Base-by-base conservation (phyloP, 495 filamentous ascomycete species). In the Bathelium albidoporum region DNA sequence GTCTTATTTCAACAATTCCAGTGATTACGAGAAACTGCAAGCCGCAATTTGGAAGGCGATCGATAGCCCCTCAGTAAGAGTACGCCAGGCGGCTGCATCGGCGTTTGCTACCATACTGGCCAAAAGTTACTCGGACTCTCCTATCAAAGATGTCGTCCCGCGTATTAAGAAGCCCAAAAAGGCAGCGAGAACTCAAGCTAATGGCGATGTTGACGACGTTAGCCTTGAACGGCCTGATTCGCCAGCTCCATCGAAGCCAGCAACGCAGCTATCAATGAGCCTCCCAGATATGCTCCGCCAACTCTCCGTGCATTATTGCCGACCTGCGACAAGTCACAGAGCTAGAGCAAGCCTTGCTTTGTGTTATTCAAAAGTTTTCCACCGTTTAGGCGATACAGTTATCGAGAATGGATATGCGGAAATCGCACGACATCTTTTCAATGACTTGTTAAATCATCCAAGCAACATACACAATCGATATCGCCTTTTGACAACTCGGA, bases 11-110 rank as follows among this genome's bases (percentile, higher is more conserved):
- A 88, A 94, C 66, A 95, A 94, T 70, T 82, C 86, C n/a, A 85
- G 80, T 73, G 95, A 99, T 70, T 96, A 94, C 68, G 94, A 97
- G 59, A 89, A 84, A 61, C 74, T 97, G 26, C 89, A 89, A 66
- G 84, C 81, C 9, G 80, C 86, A 0, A 77, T 95, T 32, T 93
- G 89, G 80, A 96, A 95, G 74, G 81, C 86, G 2, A 85, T 95
- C 62, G 94, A 99, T 59, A 93, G 86, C 49, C 73, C 85, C 1
- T 86, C 85, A 41, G 76, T 88, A 1, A 75, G 82, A 22, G 89
- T 94, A 32, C 82, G 94, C 62, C 86, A 90, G 74, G 89, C 93
- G 10, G 89, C 90, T n/a, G 91, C 91, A 9, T 89, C 90, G 32
- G 91, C 88, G 72, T 78, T 97, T 36, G 87, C 91, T 32, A 82